Evolutionary conservation across 306 rosid genomes (phyloP).

Genomic region (Acacia acuminata): DNA sequence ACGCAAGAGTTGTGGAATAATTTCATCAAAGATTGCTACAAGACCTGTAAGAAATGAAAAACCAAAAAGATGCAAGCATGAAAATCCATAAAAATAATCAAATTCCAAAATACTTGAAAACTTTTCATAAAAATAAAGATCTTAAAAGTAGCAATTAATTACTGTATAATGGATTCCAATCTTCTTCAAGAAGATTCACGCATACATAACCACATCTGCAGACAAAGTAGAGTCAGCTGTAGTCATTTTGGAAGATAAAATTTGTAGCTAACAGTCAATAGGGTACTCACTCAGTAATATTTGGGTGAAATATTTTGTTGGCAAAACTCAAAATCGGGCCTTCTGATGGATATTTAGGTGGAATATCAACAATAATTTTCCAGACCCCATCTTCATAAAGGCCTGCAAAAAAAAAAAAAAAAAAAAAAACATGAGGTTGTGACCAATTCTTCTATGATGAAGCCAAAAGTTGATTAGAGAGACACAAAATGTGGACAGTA

Average conservation of each 20-base stretch:
- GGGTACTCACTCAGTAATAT: constrained; percentile 73
- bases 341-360: constrained; percentile 67
- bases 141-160: background rate
- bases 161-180: background rate
- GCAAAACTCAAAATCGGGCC: constrained; percentile 64
- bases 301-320: constrained; percentile 81
- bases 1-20: constrained; percentile 92
- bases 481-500: background rate
- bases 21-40: constrained; percentile 78
- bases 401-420: background rate
- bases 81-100: background rate
- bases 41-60: constrained; percentile 61
- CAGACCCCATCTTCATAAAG: constrained; percentile 61
- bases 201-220: background rate
- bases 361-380: constrained; percentile 69
- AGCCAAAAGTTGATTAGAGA: background rate
- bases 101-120: background rate
- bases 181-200: background rate
- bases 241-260: background rate
- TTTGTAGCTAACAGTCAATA: background rate
- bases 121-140: too few species aligned
- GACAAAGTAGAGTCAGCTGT: background rate
- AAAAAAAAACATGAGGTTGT: background rate
- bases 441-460: too few species aligned
- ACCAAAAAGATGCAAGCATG: background rate